Conservation (phyloP, 1,139 yeast species). For the Zygosaccharomyces sapae region DNA sequence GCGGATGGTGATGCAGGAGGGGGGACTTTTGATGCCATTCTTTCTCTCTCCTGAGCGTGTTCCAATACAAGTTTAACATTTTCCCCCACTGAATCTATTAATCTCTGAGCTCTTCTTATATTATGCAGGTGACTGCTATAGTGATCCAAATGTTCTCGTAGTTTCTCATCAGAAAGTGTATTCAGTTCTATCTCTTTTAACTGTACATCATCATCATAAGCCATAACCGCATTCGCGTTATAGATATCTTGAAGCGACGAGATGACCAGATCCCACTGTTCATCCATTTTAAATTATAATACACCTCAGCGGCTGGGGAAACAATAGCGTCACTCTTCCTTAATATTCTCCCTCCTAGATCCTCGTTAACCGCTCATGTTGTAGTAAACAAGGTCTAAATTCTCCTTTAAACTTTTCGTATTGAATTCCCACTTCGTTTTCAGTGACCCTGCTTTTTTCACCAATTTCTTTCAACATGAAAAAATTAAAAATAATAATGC, state of each 20-base stretch:
- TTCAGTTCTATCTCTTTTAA: constrained; percentile 34
- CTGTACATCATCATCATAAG: constrained; percentile 47
- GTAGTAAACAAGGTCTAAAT: neutral
- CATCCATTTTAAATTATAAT: constrained; percentile 33
- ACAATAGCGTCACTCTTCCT: neutral
- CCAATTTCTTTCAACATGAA: neutral
- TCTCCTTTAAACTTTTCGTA: neutral
- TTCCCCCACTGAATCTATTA: constrained; percentile 37
- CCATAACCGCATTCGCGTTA: constrained; percentile 53
- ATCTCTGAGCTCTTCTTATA: constrained; percentile 52
- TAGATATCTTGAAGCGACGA: constrained; percentile 66
- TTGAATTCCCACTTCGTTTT: neutral
- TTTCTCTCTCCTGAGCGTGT: constrained; percentile 17
- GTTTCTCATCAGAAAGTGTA: constrained; percentile 39
- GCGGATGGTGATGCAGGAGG: neutral
- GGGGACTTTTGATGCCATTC: constrained; percentile 2
- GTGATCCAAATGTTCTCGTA: constrained; percentile 41
- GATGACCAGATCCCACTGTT: constrained; percentile 65
- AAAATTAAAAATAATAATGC: neutral
- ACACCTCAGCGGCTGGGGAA: neutral
- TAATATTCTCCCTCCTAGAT: neutral
- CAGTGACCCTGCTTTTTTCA: constrained; percentile 1
- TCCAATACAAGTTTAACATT: constrained; percentile 33
- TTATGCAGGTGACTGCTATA: constrained; percentile 53
- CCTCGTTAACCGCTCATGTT: constrained; percentile 2